These are phyloP conservation scores for Pythium dissimile DNA, from an alignment of 352 stramenopile genomes.

Conservation along the genomic window DNA sequence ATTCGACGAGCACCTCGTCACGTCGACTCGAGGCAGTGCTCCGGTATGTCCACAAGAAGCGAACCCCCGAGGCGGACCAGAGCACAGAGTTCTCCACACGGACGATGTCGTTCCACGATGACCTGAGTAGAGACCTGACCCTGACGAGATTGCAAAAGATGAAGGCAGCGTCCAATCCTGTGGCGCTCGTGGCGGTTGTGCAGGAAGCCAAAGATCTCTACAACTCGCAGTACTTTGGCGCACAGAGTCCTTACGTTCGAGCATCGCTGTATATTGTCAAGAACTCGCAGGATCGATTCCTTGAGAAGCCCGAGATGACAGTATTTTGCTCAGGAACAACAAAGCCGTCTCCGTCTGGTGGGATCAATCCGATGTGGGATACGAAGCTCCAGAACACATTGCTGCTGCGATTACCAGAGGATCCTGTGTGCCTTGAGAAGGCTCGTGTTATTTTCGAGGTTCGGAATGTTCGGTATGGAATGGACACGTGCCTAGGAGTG, in stretches of 20 bases:
- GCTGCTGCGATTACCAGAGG: constrained; percentile 62
- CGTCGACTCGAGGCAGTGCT: constrained; percentile 59
- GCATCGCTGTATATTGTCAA: constrained; percentile 82
- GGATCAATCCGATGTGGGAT: constrained; percentile 70
- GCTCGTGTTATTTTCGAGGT: constrained; percentile 85
- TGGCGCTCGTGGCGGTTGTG: constrained; percentile 80
- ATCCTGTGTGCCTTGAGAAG: constrained; percentile 56
- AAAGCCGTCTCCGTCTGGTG: constrained; percentile 73
- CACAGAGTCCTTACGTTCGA: constrained; percentile 82
- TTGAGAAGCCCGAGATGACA: constrained; percentile 77
- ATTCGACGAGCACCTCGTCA: constrained; percentile 70
- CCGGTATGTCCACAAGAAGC: constrained; percentile 69
- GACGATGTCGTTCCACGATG: constrained; percentile 60
- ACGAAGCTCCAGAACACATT: constrained; percentile 77
- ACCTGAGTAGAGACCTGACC: constrained; percentile 40
- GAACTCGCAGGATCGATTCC: constrained; percentile 70
- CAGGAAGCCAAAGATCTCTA: constrained; percentile 76
- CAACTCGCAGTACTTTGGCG: constrained; percentile 84
- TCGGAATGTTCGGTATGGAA: constrained; percentile 78
- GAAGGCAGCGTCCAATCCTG: constrained; percentile 71
- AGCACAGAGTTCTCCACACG: constrained; percentile 58
- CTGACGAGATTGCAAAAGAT: constrained; percentile 71
- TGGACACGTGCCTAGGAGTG: constrained; percentile 83
- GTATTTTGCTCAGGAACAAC: constrained; percentile 74
- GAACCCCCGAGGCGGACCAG: constrained; percentile 37